Base-by-base conservation (phyloP, 108 stramenopile genomes). In the Skeletonema grethae region DNA sequence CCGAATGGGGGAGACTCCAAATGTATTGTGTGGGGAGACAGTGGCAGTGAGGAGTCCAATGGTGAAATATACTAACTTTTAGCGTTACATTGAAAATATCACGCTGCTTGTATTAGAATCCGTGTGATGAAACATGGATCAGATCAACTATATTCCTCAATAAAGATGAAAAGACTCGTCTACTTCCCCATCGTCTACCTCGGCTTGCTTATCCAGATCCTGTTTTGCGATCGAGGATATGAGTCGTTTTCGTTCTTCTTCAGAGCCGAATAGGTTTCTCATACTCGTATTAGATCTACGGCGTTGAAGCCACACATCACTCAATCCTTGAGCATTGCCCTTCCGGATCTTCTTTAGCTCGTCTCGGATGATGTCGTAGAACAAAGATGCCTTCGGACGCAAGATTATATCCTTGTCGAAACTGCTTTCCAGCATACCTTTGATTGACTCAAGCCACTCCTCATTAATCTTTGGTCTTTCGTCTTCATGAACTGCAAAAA, bases 341-440 rank as follows among this genome's bases (percentile, higher is more conserved):
- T 24, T 15, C 6, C 18, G n/a, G 16, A 18, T 18, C n/a, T 48
- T n/a, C 46, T 48, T 48, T 0, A 48, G 16, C 16, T 48, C 46
- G 6, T 16, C 46, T 18, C 46, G 46, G 46, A 48, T 48, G 46
- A 48, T 18, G 16, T 48, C 46, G 46, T 48, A 48, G 46, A 48
- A 48, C 46, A 48, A 18, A 48, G 46, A 48, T 48, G 46, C 46
- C 11, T 18, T 48, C 6, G 75, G 69, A 22, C 75, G 75, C 15
- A 43, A 16, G 4, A 36, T 4, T 0, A 38, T 39, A 11, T 67
- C 31, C 15, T n/a, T 46, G 32, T 70, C 60, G 30, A 76, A 76
- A 35, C 75, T 62, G 16, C 30, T 70, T 39, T 62, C 39, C 38
- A 76, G 12, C 34, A 70, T 41, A 16, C 69, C 69, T 36, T 32